Evolutionary conservation across 2,329 filamentous ascomycete genomes (phyloP), one percentile per base, ranked within the genome.

Genomic region (Chrysoporthe cubensis): DNA sequence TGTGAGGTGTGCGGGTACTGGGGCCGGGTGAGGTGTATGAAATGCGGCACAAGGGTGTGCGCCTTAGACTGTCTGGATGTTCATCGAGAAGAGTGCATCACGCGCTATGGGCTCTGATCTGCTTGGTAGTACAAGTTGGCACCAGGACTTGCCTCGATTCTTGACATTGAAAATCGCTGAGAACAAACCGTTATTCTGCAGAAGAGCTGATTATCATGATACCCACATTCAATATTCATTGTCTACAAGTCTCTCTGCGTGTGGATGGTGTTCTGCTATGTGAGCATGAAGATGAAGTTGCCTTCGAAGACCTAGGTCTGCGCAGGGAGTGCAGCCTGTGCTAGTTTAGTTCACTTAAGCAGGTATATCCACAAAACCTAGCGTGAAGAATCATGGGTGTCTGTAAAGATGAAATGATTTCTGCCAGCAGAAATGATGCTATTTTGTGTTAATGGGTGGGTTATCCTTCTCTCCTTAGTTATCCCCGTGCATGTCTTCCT

Each of bases 1-100:
- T 95, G 92, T 78, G 90, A 90, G 75, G 88, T 93, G 43, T 95
- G 92, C 75, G 92, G 92, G 16, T 94, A 94, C 78, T 94, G 92
- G 91, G 92, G 91, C 2, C 82, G 89, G 52, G 89, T 93, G 58
- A 86, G 85, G 77, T 95, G 92, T 79, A 85, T 90, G 77, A 92
- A 91, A 80, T 95, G 92, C 78, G 91, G 91, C n/a, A 87, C 86
- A 58, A 84, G 90, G 73, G 88, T 92, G n/a, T 95, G 92, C 76
- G 91, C 91, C 50, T 78, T 94, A 72, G 89, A 92, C 68, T 94
- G 92, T 74, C 83, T 93, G 73, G 88, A 88, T 74, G 83, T 85
- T 70, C 92, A 95, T 77, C 85, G 88, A 65, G 90, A 92, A 77
- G 91, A 91, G 73, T 90, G 89, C 72, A 85, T 92, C 70, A 86